A percentile compares a stretch with the other conserved stretches of the same genome.
These are phyloP conservation scores for Primulina tabacum DNA, from an alignment of 257 asterid genomes.

Conservation along the genomic window DNA sequence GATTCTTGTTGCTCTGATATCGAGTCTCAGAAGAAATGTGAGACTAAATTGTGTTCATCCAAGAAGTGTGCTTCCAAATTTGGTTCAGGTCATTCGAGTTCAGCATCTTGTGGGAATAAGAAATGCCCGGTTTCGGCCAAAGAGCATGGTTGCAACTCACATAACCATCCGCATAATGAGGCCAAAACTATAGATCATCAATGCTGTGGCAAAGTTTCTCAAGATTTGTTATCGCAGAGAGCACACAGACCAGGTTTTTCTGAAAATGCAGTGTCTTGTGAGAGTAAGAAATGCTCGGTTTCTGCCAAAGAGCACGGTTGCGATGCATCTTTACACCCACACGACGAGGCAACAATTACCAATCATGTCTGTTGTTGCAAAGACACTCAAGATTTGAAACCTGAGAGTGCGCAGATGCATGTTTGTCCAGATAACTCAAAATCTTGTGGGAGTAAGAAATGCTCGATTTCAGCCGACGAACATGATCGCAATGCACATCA, in stretches of 20 bases:
- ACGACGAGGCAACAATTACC: not conserved
- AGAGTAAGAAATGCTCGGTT: conserved; percentile 3
- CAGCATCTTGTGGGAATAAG: conserved; percentile 16
- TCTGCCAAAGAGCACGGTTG: conserved; percentile 3
- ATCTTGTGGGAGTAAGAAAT: conserved; percentile 2
- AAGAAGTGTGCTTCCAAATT: conserved; percentile 18
- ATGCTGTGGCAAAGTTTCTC: conserved; percentile 9
- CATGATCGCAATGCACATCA: not conserved
- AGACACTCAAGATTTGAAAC: conserved; percentile 10
- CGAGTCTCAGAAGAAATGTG: conserved; percentile 27
- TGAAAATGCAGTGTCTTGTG: not conserved
- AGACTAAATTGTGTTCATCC: conserved; percentile 24
- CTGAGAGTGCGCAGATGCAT: conserved; percentile 12
- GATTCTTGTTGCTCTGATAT: conserved; percentile 27
- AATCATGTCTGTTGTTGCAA: not conserved
- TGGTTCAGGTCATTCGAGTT: conserved; percentile 4
- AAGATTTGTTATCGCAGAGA: conserved; percentile 16
- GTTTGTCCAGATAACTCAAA: conserved; percentile 7
- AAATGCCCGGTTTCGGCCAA: conserved; percentile 21
- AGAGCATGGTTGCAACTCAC: conserved; percentile 18
- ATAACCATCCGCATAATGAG: conserved; percentile 7
- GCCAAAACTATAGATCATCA: conserved; percentile 8
- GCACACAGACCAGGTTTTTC: conserved; percentile 20
- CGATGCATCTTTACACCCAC: no score
- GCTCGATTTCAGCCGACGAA: conserved; percentile 10